A percentile compares a stretch with the other conserved stretches of the same genome.
Conservation (phyloP, 495 filamentous ascomycete genomes). For the Annulohypoxylon maeteangense region DNA sequence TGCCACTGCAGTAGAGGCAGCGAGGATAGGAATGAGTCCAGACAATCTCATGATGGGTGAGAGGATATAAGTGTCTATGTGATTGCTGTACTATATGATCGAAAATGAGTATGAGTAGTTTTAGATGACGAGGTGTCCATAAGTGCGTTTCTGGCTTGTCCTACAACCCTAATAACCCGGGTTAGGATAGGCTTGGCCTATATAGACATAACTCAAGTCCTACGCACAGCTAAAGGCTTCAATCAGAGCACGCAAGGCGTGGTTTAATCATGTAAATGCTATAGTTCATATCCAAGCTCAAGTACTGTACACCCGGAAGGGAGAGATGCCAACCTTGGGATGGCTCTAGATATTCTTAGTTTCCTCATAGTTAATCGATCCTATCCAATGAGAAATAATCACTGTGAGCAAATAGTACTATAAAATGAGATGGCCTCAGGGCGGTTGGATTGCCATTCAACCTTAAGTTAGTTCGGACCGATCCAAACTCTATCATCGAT, state of each 20-base stretch:
- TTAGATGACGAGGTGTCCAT: neutral
- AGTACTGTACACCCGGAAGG: neutral
- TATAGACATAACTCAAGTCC: neutral
- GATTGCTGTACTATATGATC: neutral
- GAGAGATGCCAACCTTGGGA: neutral
- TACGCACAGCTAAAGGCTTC: neutral
- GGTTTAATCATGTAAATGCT: neutral
- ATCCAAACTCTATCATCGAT: neutral
- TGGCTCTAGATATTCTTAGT: neutral
- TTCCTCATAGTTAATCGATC: neutral
- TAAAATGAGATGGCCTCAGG: neutral
- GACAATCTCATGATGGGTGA: slow-evolving; percentile 11
- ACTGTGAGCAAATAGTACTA: neutral
- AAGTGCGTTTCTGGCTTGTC: neutral
- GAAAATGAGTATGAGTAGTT: neutral
- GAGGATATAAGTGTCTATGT: neutral
- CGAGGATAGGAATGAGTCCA: neutral
- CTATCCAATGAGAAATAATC: neutral
- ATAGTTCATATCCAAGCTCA: neutral
- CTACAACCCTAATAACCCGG: neutral
- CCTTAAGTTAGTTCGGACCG: neutral
- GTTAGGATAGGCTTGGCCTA: neutral
- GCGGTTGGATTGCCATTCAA: neutral
- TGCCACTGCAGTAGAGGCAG: neutral
- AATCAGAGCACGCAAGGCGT: neutral